phyloP scores from a whole-genome alignment of 1,139 yeast genomes.

The Petasospora fabianii region DNA sequence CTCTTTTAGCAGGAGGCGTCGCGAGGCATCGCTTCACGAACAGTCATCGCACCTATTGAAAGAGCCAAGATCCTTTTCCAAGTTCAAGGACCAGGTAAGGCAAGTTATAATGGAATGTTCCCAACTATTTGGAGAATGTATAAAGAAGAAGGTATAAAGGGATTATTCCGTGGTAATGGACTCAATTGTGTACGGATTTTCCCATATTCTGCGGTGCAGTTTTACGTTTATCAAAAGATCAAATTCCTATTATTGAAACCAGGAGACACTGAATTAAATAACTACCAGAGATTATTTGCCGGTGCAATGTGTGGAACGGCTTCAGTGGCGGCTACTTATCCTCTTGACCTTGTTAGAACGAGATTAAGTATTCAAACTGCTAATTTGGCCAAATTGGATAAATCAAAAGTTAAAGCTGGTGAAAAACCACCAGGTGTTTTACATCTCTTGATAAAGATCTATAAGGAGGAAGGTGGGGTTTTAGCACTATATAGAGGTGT shows the following conservation, averaged over 20 bases:
- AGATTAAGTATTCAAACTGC: constrained; percentile 90
- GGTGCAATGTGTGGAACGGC: constrained; percentile 83
- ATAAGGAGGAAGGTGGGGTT: constrained; percentile 76
- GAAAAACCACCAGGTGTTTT: constrained; percentile 66
- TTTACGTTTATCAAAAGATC: constrained; percentile 74
- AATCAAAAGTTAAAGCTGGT: constrained; percentile 37
- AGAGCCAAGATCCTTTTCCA: constrained; percentile 90
- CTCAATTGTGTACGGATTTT: constrained; percentile 84
- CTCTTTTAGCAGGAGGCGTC: constrained; percentile 70
- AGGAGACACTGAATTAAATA: constrained; percentile 39
- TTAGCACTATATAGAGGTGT: constrained; percentile 79
- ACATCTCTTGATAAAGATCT: constrained; percentile 55
- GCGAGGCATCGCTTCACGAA: constrained; percentile 91
- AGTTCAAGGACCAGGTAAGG: constrained; percentile 72
- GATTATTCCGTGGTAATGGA: constrained; percentile 87
- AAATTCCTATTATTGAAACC: constrained; percentile 46
- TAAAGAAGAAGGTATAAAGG: constrained; percentile 84
- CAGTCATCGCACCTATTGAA: constrained; percentile 93
- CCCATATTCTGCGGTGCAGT: constrained; percentile 95
- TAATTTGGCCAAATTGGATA: constrained; percentile 48
- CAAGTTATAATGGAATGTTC: constrained; percentile 69
- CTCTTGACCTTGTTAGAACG: constrained; percentile 87
- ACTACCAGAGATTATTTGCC: constrained; percentile 60
- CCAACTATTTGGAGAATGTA: constrained; percentile 77
- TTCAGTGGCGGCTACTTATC: constrained; percentile 84